A percentile compares a stretch with the other conserved stretches of the same genome.
Conservation (phyloP, 2,329 filamentous ascomycete genomes). For the Stagonosporopsis tanaceti region DNA sequence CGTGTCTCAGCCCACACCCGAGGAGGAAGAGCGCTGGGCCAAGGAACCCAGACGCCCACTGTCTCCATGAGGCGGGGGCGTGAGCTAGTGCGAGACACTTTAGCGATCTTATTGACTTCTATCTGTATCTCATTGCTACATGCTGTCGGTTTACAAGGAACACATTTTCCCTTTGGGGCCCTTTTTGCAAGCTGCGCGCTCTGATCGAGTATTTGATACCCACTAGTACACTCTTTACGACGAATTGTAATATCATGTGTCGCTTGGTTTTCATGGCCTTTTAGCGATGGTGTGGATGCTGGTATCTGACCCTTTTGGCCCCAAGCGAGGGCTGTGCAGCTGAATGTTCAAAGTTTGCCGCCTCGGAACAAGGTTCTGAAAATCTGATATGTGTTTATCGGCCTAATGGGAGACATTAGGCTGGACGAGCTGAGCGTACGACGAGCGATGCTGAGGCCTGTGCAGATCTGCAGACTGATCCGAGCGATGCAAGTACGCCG, state of each 20-base stretch:
- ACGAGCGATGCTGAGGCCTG: neutral
- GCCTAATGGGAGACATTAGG: neutral
- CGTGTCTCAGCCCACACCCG: conserved; percentile 45
- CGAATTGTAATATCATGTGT: conserved; percentile 13
- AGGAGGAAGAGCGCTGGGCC: conserved; percentile 42
- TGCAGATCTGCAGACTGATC: too few species aligned
- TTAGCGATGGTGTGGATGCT: neutral
- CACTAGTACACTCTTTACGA: conserved; percentile 32
- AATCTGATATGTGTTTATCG: neutral
- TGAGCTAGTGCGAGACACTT: neutral
- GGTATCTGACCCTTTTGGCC: neutral
- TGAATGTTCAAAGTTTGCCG: neutral
- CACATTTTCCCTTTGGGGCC: conserved; percentile 1
- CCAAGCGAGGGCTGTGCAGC: neutral
- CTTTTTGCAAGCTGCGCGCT: neutral
- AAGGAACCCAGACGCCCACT: conserved; percentile 22
- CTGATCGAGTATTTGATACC: conserved; percentile 19
- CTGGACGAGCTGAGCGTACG: neutral
- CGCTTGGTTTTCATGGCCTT: neutral
- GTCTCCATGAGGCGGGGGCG: conserved; percentile 18
- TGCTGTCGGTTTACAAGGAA: conserved; percentile 5
- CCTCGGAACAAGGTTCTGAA: neutral
- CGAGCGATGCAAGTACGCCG: neutral
- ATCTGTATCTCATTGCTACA: neutral
- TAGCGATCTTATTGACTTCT: neutral